Evolutionary conservation across 2,329 filamentous ascomycete genomes (phyloP).

Genomic region (Onygena corvina): DNA sequence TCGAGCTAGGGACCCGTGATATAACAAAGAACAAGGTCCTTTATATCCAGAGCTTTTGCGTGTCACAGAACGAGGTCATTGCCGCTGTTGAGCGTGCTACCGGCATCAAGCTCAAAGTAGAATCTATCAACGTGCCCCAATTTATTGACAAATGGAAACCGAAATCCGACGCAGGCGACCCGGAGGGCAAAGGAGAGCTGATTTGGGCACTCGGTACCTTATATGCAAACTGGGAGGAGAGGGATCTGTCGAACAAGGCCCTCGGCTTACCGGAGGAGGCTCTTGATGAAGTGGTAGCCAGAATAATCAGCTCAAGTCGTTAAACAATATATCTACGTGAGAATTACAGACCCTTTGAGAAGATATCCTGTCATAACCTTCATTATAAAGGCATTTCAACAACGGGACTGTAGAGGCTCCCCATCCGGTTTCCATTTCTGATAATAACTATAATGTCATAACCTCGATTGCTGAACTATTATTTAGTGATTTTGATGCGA

Average conservation of each 20-base stretch:
- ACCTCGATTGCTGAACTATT: too few species aligned
- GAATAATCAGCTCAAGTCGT: too few species aligned
- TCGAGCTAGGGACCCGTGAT: constrained; percentile 4
- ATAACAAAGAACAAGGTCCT: constrained; percentile 8
- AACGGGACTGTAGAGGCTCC: too few species aligned
- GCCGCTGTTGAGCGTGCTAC: constrained; percentile 7
- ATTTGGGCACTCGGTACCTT: constrained; percentile 10
- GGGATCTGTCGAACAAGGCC: constrained; percentile 5
- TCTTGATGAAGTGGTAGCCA: too few species aligned
- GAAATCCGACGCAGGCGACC: not conserved
- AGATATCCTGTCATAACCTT: too few species aligned
- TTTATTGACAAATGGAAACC: constrained; percentile 10
- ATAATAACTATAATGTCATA: too few species aligned
- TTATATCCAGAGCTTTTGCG: constrained; percentile 12
- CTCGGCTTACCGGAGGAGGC: constrained; percentile 8
- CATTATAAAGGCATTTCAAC: too few species aligned
- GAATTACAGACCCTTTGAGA: too few species aligned
- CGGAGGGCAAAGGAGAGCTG: constrained; percentile 3
- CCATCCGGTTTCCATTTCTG: too few species aligned
- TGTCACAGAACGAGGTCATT: constrained; percentile 9
- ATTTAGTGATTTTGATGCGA: too few species aligned
- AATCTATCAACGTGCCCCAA: not conserved
- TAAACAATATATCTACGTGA: too few species aligned
- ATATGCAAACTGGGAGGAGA: constrained; percentile 11
- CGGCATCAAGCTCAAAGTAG: not conserved